Evolutionary conservation across 2,329 filamentous ascomycete species (phyloP), one percentile per base, ranked within the genome.

Genomic region (Penicillium sp.): DNA sequence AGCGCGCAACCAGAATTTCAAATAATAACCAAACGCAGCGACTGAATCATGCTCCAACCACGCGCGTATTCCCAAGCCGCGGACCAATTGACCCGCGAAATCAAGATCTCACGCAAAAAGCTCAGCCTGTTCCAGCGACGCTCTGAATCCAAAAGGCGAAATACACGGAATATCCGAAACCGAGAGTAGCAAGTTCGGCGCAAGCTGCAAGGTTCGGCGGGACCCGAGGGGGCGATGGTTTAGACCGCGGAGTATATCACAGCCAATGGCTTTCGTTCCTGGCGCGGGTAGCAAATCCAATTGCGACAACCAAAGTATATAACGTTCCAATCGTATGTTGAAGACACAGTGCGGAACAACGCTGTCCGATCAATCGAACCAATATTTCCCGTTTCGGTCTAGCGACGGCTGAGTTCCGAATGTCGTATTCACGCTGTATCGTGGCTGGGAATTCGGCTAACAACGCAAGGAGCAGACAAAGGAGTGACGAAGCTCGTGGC

Each of bases 31-130:
- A 70, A 66, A 63, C 60, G 61, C 60, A 62, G 61, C 60, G 57
- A 43, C 59, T 67, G 62, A 59, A 64, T 56, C 65, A 72, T 70
- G 59, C 68, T 68, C 70, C 61, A 61, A 58, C 49, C 60, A 58
- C 61, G 68, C 67, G 68, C 65, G 60, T 64, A 62, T 54, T 31
- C 36, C 25, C 31, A 19, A 46, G 19, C 13, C 31, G 39, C 47
- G 29, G 45, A 31, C 56, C 56, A 57, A 61, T 55, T 25, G 51
- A 58, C 21, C 36, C 38, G 29, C 36, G 21, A 29, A 38, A 54
- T 44, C 39, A 19, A 29, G 13, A 23, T n/a, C 31, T 41, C n/a
- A n/a, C n/a, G n/a, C n/a, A 47, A 16, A 46, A 23, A 31, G 31
- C 34, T 44, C 36, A 43, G 29, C 39, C 11, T 38, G 6, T 33